phyloP scores from a whole-genome alignment of 2,329 filamentous ascomycete genomes.

The Aspergillus eucalypticola region DNA sequence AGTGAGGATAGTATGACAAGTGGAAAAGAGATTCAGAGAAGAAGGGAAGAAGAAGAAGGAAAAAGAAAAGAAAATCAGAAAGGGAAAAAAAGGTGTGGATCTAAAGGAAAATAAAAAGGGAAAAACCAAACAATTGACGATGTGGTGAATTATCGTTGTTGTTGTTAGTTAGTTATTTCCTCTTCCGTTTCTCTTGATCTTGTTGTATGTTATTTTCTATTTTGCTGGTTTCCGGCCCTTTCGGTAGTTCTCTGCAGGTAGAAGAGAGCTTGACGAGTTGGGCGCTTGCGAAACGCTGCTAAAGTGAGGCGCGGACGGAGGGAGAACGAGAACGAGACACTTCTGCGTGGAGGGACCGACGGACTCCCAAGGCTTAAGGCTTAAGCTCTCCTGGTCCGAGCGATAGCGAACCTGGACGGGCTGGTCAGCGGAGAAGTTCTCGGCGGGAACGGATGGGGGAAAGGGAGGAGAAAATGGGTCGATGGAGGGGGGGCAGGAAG shows the following conservation, averaged over 20 bases:
- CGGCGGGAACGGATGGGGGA: conserved; percentile 4
- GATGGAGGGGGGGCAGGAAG: background rate
- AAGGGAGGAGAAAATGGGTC: no score
- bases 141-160: background rate
- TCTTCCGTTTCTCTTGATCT: background rate
- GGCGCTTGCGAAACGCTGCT: conserved; percentile 13
- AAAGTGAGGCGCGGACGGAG: conserved; percentile 16
- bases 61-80: background rate
- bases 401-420: conserved; percentile 3
- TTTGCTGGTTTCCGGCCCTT: conserved; percentile 1
- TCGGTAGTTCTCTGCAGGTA: background rate
- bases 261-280: conserved; percentile 11
- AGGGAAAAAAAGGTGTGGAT: background rate
- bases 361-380: background rate
- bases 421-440: conserved; percentile 10
- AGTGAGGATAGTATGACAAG: conserved; percentile 2
- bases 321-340: conserved; percentile 5
- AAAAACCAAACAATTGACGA: background rate
- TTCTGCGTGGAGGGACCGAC: conserved; percentile 10
- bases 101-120: background rate
- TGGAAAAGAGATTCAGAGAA: background rate
- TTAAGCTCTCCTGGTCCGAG: conserved; percentile 6
- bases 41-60: conserved; percentile 3
- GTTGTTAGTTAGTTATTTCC: conserved; percentile 1
- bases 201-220: background rate